Conservation (phyloP, 83 land plant species). For the Diphasiastrum complanatum region DNA sequence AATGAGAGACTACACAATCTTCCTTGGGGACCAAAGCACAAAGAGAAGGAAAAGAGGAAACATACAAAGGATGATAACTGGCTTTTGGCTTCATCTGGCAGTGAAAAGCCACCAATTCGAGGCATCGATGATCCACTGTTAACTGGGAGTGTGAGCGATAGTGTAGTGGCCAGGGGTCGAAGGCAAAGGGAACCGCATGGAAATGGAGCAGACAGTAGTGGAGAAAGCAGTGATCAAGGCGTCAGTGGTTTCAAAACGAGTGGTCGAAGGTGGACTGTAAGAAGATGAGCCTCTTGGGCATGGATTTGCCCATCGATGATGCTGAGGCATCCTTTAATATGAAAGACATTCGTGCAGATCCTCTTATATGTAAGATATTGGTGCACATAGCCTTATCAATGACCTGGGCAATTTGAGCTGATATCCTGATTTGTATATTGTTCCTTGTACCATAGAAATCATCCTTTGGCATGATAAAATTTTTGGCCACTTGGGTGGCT, state of each 20-base stretch:
- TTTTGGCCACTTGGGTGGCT: no score
- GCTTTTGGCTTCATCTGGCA: conserved; percentile 38
- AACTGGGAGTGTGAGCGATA: conserved; percentile 84
- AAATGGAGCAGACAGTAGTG: conserved; percentile 64
- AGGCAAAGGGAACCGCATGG: conserved; percentile 53
- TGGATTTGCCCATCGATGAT: no score
- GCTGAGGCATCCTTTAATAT: no score
- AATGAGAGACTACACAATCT: conserved; percentile 63
- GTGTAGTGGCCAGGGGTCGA: conserved; percentile 46
- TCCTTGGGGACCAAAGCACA: conserved; percentile 7
- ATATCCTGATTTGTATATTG: no score
- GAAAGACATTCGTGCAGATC: no score
- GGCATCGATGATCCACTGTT: conserved; percentile 96
- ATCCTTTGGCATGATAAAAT: no score
- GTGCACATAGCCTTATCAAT: no score
- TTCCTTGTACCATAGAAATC: no score
- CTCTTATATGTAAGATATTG: no score
- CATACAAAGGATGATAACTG: conserved; percentile 72
- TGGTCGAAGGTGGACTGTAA: no score
- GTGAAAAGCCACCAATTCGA: conserved; percentile 44
- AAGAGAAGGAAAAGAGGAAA: conserved; percentile 35
- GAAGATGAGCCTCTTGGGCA: no score
- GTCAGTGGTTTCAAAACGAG: conserved; percentile 49
- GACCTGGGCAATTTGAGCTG: no score
- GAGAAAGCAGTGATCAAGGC: conserved; percentile 81